Conservation (phyloP, 2,329 filamentous ascomycete genomes). For the Nemania sp. region DNA sequence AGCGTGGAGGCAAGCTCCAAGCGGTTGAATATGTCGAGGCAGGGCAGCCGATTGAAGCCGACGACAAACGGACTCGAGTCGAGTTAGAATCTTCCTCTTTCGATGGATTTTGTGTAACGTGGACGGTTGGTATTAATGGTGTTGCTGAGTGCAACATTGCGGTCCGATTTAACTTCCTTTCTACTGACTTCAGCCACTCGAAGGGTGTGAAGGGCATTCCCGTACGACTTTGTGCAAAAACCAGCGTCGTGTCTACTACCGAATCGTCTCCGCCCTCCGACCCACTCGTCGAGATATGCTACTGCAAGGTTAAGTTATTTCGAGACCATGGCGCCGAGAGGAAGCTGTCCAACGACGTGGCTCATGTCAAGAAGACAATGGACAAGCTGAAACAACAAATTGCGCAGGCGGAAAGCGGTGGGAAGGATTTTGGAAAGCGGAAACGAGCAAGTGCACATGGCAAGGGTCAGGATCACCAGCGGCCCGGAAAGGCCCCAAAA, state of each 20-base stretch:
- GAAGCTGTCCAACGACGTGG: constrained; percentile 91
- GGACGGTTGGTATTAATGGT: constrained; percentile 75
- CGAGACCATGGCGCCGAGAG: constrained; percentile 93
- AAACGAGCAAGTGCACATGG: constrained; percentile 55
- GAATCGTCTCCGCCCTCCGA: constrained; percentile 53
- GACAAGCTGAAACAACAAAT: constrained; percentile 97
- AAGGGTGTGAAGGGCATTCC: constrained; percentile 98
- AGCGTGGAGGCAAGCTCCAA: constrained; percentile 87
- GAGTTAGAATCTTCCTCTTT: constrained; percentile 81
- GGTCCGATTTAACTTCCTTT: constrained; percentile 97
- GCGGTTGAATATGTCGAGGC: constrained; percentile 91
- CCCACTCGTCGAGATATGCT: constrained; percentile 74
- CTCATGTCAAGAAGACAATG: constrained; percentile 94
- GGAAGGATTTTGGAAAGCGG: constrained; percentile 69
- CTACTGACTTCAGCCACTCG: constrained; percentile 97
- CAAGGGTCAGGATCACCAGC: constrained; percentile 56
- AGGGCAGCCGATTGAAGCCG: constrained; percentile 61
- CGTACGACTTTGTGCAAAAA: constrained; percentile 90
- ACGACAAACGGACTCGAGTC: constrained; percentile 69
- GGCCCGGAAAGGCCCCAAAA: constrained; percentile 82
- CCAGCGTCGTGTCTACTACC: constrained; percentile 63
- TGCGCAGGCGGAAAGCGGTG: constrained; percentile 70
- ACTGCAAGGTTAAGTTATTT: constrained; percentile 97
- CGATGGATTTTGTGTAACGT: constrained; percentile 90
- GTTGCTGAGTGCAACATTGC: constrained; percentile 80